Conservation (phyloP, 768 basidiomycete species). For the Cyathus striatus region DNA sequence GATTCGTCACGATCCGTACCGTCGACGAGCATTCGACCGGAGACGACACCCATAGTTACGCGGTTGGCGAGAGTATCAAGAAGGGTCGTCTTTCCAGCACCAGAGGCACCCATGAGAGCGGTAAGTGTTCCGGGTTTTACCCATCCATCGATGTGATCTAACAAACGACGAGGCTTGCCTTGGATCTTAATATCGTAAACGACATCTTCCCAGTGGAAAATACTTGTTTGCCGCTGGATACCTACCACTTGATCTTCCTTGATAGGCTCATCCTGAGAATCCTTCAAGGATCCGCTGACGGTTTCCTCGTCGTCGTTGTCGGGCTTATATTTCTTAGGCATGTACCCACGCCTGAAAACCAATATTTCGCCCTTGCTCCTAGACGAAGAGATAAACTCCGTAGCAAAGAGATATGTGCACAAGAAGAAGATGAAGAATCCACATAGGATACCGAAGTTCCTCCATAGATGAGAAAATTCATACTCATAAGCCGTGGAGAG, state of each 20-base stretch:
- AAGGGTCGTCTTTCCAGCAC: constrained; percentile 53
- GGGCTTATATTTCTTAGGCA: too few species aligned
- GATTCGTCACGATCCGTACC: constrained; percentile 48
- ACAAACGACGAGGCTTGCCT: constrained; percentile 43
- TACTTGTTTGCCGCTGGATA: too few species aligned
- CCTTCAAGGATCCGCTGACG: constrained; percentile 41
- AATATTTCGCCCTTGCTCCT: too few species aligned
- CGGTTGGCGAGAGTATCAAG: constrained; percentile 55
- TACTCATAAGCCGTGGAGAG: too few species aligned
- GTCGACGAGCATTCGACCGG: constrained; percentile 52
- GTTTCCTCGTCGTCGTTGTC: constrained; percentile 43
- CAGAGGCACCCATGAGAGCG: constrained; percentile 66
- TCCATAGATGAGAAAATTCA: too few species aligned
- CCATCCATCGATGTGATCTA: constrained; percentile 74
- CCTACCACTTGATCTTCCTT: background rate
- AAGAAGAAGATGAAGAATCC: too few species aligned
- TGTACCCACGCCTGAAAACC: too few species aligned
- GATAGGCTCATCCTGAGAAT: background rate
- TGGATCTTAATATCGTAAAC: constrained; percentile 59
- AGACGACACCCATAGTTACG: constrained; percentile 39
- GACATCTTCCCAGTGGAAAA: constrained; percentile 18
- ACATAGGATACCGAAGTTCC: too few species aligned
- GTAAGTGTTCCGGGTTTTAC: constrained; percentile 81
- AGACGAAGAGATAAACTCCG: too few species aligned
- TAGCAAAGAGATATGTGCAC: too few species aligned